Base-by-base conservation (phyloP, 75 land plant genomes). In the Isoetes taiwanensis region DNA sequence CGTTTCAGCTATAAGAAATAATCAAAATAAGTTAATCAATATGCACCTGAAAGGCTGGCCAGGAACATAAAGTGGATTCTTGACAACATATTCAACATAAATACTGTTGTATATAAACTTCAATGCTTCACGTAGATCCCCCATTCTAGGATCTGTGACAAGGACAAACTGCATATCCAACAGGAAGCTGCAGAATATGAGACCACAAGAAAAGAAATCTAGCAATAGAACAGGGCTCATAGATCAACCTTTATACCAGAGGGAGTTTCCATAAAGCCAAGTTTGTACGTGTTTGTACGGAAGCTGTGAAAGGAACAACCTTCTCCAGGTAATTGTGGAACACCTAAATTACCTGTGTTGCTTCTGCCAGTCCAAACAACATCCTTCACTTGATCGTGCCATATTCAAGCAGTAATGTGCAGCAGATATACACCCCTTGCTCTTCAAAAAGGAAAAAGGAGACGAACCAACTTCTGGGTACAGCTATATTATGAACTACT, bases 31-130 rank as follows among this genome's bases (percentile, higher is more conserved):
- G 12, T 37, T 37, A 37, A 9, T 37, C 14, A 14, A 9, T 37
- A 46, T 46, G 12, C 8, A 46, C 50, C 50, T 46, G 50, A 46
- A 46, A 6, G 50, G 50, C 50, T 46, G 50, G 50, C 50, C 50
- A n/a, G 50, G 50, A 19, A 23, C 4, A 23, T 46, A 46, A 8
- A 46, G 50, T 19, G 50, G 50, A 46, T 46, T 46, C 50, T 46
- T 46, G 5, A 46, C 50, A n/a, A 46, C 50, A 23, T 46, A 46
- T n/a, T 46, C 50, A 8, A 46, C 50, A 23, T 46, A 46, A 23
- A 46, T 46, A 23, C 23, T 46, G n/a, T 23, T 46, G 25, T 46
- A 46, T 5, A 46, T 46, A 23, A 19, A n/a, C 50, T 19, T 46
- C 50, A 46, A 46, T 6, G 6, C 50, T 8, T 46, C 50, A 8